Percentiles rank a stretch among this genome's conserved stretches.
phyloP scores from a whole-genome alignment of 179 eudicot genomes.

The Silene coronaria region DNA sequence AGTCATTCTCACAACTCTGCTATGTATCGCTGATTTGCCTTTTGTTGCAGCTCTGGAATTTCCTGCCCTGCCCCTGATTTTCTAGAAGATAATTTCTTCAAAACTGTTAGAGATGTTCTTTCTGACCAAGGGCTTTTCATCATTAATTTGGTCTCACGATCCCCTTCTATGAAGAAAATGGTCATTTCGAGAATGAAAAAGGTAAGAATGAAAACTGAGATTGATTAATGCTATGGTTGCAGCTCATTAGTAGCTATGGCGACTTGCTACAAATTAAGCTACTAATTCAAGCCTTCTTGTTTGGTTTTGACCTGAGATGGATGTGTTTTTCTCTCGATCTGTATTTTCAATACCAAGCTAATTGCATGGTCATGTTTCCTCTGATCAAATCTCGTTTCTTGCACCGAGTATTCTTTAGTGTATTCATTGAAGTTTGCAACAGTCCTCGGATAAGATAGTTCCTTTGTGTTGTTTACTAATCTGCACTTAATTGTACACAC shows the following conservation, averaged over 20 bases:
- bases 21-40: neutral
- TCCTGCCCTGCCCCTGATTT: slow-evolving; percentile 87
- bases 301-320: neutral
- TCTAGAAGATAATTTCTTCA: slow-evolving; percentile 70
- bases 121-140: slow-evolving; percentile 81
- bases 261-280: neutral
- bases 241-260: neutral
- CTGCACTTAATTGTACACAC: too few species aligned
- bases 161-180: slow-evolving; percentile 53
- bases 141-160: slow-evolving; percentile 86
- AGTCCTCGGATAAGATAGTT: neutral
- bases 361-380: neutral
- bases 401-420: neutral
- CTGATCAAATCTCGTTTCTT: neutral
- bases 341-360: slow-evolving; percentile 5
- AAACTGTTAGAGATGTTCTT: slow-evolving; percentile 47
- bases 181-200: slow-evolving; percentile 63
- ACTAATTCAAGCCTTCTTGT: neutral
- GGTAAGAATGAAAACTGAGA: slow-evolving; percentile 42
- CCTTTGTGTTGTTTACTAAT: neutral
- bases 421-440: neutral
- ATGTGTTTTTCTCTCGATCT: neutral
- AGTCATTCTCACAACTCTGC: neutral
- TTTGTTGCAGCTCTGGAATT: slow-evolving; percentile 68
- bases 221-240: slow-evolving; percentile 8